Base-by-base conservation (phyloP, 768 basidiomycete genomes). In the Zangia roseola region DNA sequence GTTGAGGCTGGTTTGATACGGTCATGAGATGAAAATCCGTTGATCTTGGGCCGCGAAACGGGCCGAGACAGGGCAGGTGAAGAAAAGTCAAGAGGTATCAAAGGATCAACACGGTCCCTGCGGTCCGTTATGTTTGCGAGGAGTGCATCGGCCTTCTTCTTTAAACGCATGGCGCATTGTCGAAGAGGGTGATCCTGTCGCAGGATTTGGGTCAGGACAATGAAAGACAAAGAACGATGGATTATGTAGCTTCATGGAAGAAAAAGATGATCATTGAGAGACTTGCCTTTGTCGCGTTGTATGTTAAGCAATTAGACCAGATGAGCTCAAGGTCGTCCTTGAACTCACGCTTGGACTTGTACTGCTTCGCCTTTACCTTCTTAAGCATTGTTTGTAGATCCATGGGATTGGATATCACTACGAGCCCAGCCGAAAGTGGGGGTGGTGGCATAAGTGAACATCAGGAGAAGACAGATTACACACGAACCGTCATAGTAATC, bases 321-420 rank as follows among this genome's bases (percentile, higher is more conserved):
- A 99, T 97, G 53, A 97, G 81, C 57, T 95, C 91, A 36, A 99
- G 74, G 71, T 99, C 97, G 50, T 90, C 86, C 54, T 87, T 86
- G 70, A 99, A 98, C 60, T 94, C 90, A 55, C 83, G 77, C 71
- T 98, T 98, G 25, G 85, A 91, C 70, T 94, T 94, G 79, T 97
- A 97, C 40, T 82, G 79, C 65, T 89, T 91, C 50, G 80, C 74
- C 73, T 97, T 98, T 64, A 97, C 88, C 70, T 94, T 94, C 78
- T 85, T 92, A 43, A 86, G 77, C 81, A 99, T 89, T 0, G 94
- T 89, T 53, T 84, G 84, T 37, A 98, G 76, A 73, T 99, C 97
- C 97, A 99, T 99, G 5, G 97, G 94, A 54, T 84, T 84, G 47
- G 85, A 72, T 67, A 99, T 97, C 57, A 95, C 97, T 98, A 61